Percentiles rank a stretch among this genome's conserved stretches.
These are phyloP conservation scores for Komagataella kurtzmanii DNA, from an alignment of 805 yeast species.

Conservation along the genomic window DNA sequence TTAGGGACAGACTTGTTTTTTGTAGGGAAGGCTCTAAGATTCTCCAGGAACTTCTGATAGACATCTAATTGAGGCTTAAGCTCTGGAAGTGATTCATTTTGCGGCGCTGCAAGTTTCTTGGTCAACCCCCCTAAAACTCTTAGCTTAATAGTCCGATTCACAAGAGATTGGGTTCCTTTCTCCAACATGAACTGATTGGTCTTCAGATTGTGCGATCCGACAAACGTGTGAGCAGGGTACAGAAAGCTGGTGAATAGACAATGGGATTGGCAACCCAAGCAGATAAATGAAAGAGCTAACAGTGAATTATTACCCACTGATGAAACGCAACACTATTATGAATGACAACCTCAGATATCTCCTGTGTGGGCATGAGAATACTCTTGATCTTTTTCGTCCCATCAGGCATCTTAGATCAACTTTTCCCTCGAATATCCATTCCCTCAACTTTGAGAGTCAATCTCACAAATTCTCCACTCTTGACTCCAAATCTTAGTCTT, in stretches of 20 bases:
- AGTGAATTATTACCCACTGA: background rate
- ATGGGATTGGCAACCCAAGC: background rate
- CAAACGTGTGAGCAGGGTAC: background rate
- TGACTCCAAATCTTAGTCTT: background rate
- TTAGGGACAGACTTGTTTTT: background rate
- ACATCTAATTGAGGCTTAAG: background rate
- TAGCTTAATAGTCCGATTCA: background rate
- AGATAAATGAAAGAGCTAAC: background rate
- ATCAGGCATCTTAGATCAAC: background rate
- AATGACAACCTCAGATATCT: no score
- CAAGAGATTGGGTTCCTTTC: background rate
- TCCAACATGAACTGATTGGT: background rate
- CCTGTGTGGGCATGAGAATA: no score
- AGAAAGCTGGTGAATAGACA: background rate
- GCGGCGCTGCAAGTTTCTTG: background rate
- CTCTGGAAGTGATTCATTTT: background rate
- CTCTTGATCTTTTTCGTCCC: background rate
- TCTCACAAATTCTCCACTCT: background rate
- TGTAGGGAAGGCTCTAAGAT: background rate
- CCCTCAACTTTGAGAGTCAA: background rate
- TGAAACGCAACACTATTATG: no score
- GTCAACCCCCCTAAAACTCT: background rate
- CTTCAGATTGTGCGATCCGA: background rate
- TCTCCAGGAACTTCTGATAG: background rate
- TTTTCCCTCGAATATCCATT: background rate